These are phyloP conservation scores for Naganishia kalamii DNA, from an alignment of 768 basidiomycete genomes.

Conservation along the genomic window DNA sequence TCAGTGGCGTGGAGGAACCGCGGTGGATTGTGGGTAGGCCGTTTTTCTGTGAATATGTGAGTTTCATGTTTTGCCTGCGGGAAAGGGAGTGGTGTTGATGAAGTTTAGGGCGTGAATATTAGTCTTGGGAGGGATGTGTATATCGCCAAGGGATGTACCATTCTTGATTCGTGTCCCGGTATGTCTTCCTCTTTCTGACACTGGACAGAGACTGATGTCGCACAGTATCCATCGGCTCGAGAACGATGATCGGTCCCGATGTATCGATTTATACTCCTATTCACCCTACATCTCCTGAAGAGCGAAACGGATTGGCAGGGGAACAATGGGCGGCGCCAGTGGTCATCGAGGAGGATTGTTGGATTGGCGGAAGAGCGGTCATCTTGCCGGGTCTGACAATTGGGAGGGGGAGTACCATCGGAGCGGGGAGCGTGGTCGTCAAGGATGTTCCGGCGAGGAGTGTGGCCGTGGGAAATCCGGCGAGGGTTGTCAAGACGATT, in stretches of 20 bases:
- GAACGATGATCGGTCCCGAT: slow-evolving; percentile 44
- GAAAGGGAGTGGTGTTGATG: background rate
- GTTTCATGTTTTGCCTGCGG: slow-evolving; percentile 1
- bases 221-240: slow-evolving; percentile 39
- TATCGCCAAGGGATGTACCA: slow-evolving; percentile 34
- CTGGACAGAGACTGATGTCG: background rate
- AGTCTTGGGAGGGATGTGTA: slow-evolving; percentile 32
- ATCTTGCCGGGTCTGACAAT: slow-evolving; percentile 43
- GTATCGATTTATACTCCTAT: slow-evolving; percentile 35
- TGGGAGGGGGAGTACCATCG: slow-evolving; percentile 42
- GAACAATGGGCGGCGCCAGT: slow-evolving; percentile 43
- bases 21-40: slow-evolving; percentile 24
- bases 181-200: slow-evolving; percentile 22
- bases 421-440: slow-evolving; percentile 44
- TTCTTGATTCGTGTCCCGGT: slow-evolving; percentile 39
- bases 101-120: slow-evolving; percentile 3
- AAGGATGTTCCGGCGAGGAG: slow-evolving; percentile 35
- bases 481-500: slow-evolving; percentile 43
- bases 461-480: slow-evolving; percentile 47
- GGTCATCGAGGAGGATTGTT: slow-evolving; percentile 46
- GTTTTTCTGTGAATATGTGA: slow-evolving; percentile 40
- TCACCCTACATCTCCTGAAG: slow-evolving; percentile 39
- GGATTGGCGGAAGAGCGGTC: slow-evolving; percentile 45
- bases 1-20: slow-evolving; percentile 15
- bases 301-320: slow-evolving; percentile 37